Evolutionary conservation across 192 early-diverging fungal genomes (phyloP), one percentile per base, ranked within the genome.

Genomic region (Oehlia diaphana): DNA sequence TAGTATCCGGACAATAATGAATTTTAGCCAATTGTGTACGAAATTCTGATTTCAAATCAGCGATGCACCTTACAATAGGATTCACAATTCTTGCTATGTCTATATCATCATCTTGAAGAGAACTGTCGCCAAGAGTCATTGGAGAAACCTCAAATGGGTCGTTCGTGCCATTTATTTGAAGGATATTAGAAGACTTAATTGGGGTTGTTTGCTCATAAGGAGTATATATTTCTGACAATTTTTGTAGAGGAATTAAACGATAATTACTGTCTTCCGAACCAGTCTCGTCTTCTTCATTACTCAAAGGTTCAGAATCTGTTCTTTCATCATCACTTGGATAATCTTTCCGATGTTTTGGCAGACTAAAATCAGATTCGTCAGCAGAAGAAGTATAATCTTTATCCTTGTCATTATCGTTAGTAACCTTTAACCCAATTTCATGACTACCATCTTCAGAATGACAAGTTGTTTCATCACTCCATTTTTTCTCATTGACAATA

Each of bases 1-100:
- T 70, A 39, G 68, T n/a, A 44, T 47, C n/a, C 21, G 16, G 2
- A 44, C 21, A n/a, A 70, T 70, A 70, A 70, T 70, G 68, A 70
- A 70, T 9, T 70, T 70, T 42, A 13, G 13, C 37, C 5, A 70
- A 10, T 47, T 70, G 21, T 42, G 68, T 9, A 9, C 33, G 68
- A 14, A 70, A 47, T 44, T 70, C 37, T 9, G 68, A 70, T 70
- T 47, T 70, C 8, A 70, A 42, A 70, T 70, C 68, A 10, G 68
- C 8, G 39, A 70, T 70, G 47, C 39, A 23, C 21, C 9, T 70
- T n/a, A 70, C n/a, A 44, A 70, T 70, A 44, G 68, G 68, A 70
- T 44, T 39, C 23, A 70, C 39, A 42, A 70, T 70, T 42, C 39
- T 70, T 21, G 68, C 31, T 4, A 47, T 21, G 47, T 70, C 39